Evolutionary conservation across 257 asterid species (phyloP).

Genomic region (Penstemon eatonii): DNA sequence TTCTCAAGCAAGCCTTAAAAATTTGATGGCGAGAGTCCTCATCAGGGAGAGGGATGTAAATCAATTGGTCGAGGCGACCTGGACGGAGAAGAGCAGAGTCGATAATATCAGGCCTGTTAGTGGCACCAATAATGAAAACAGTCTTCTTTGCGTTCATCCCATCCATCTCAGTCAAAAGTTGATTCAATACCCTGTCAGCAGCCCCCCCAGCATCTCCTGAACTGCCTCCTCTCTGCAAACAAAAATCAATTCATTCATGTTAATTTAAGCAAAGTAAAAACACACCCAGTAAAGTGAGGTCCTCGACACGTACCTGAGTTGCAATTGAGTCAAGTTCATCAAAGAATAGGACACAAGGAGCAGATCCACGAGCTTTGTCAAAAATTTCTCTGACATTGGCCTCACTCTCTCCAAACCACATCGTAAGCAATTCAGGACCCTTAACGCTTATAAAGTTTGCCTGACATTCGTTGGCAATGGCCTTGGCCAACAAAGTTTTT

Average conservation of each 20-base stretch:
- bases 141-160: no score
- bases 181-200: constrained; percentile 89
- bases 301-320: constrained; percentile 62
- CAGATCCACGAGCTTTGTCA: constrained; percentile 88
- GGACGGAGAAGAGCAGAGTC: constrained; percentile 84
- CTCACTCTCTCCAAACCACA: constrained; percentile 99
- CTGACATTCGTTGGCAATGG: constrained; percentile 94
- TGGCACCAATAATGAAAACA: no score
- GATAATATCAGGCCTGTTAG: no score
- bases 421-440: constrained; percentile 91
- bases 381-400: constrained; percentile 90
- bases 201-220: constrained; percentile 91
- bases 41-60: constrained; percentile 87
- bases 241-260: not conserved
- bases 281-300: not conserved
- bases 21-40: constrained; percentile 81
- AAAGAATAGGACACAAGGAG: constrained; percentile 93
- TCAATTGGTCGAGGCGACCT: constrained; percentile 86
- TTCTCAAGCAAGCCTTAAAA: constrained; percentile 81
- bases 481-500: constrained; percentile 84
- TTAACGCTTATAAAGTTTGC: constrained; percentile 88
- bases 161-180: constrained; percentile 86
- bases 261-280: not conserved
- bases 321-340: constrained; percentile 94
- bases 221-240: constrained; percentile 78